A percentile compares a stretch with the other conserved stretches of the same genome.
These are phyloP conservation scores for Kazachstania martiniae DNA, from an alignment of 805 yeast genomes.

Conservation along the genomic window DNA sequence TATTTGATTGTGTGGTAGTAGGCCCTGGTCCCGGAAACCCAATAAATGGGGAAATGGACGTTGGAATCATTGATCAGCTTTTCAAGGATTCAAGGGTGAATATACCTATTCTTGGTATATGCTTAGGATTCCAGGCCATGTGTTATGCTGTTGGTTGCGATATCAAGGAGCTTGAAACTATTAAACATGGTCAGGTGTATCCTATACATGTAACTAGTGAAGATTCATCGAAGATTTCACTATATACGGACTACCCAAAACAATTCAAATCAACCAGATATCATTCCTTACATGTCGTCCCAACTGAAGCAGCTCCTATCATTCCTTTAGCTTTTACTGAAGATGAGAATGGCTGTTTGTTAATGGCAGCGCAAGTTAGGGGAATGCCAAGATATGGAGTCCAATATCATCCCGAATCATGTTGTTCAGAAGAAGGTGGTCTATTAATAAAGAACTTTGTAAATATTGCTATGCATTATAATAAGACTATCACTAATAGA, in stretches of 20 bases:
- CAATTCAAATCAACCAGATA: constrained; percentile 68
- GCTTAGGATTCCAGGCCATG: constrained; percentile 85
- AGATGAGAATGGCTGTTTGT: constrained; percentile 34
- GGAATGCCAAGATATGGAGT: constrained; percentile 75
- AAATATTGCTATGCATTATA: constrained; percentile 10
- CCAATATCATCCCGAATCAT: constrained; percentile 95
- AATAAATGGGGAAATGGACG: constrained; percentile 38
- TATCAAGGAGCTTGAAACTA: constrained; percentile 41
- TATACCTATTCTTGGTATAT: constrained; percentile 78
- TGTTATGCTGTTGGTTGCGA: constrained; percentile 50
- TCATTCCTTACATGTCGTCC: constrained; percentile 62
- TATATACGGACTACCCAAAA: constrained; percentile 34
- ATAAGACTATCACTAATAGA: not conserved
- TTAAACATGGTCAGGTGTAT: constrained; percentile 83
- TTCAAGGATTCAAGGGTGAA: constrained; percentile 28
- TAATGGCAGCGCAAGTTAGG: constrained; percentile 73
- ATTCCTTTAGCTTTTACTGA: constrained; percentile 52
- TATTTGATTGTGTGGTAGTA: constrained; percentile 65
- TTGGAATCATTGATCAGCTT: constrained; percentile 58
- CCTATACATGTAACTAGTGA: constrained; percentile 24
- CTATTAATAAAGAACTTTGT: constrained; percentile 49
- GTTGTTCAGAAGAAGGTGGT: constrained; percentile 65
- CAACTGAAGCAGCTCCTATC: constrained; percentile 23
- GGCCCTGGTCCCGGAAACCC: constrained; percentile 99
- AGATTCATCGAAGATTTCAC: constrained; percentile 7